A percentile compares a stretch with the other conserved stretches of the same genome.
These are phyloP conservation scores for Spiromastix sp. DNA, from an alignment of 2,329 filamentous ascomycete genomes.

Conservation along the genomic window DNA sequence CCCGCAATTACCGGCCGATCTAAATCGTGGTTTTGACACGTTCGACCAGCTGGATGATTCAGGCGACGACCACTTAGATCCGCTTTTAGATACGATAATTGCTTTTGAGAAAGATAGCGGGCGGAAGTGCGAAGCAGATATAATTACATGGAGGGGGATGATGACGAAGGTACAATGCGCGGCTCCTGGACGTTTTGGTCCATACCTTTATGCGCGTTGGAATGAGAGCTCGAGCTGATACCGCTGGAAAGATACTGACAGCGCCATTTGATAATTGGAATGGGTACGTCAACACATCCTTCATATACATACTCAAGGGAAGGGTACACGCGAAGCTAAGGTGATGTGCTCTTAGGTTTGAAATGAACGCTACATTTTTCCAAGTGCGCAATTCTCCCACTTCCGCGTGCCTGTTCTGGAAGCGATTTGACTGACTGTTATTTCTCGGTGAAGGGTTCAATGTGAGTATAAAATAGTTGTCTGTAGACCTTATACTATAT, in stretches of 20 bases:
- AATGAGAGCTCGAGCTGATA: no score
- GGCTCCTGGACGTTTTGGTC: constrained; percentile 9
- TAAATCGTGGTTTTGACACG: constrained; percentile 69
- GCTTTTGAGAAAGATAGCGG: constrained; percentile 60
- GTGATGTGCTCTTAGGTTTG: constrained; percentile 53
- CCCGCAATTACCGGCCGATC: constrained; percentile 57
- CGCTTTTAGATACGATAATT: constrained; percentile 65
- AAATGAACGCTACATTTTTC: constrained; percentile 90
- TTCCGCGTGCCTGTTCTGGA: not conserved
- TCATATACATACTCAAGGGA: constrained; percentile 6
- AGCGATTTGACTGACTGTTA: constrained; percentile 16
- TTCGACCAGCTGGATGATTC: constrained; percentile 78
- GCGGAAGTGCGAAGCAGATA: constrained; percentile 59
- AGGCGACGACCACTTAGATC: constrained; percentile 78
- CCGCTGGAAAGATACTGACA: constrained; percentile 71
- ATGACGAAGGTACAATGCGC: constrained; percentile 96
- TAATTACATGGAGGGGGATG: constrained; percentile 95
- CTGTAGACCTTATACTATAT: no score
- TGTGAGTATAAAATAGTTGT: no score
- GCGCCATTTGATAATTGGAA: constrained; percentile 72
- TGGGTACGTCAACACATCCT: constrained; percentile 53
- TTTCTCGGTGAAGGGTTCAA: constrained; percentile 39
- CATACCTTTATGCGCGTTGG: no score
- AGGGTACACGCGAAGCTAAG: constrained; percentile 1
- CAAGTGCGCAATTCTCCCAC: constrained; percentile 49